These are phyloP conservation scores for Hirsutella thompsonii DNA, from an alignment of 2,329 filamentous ascomycete species.

Conservation along the genomic window DNA sequence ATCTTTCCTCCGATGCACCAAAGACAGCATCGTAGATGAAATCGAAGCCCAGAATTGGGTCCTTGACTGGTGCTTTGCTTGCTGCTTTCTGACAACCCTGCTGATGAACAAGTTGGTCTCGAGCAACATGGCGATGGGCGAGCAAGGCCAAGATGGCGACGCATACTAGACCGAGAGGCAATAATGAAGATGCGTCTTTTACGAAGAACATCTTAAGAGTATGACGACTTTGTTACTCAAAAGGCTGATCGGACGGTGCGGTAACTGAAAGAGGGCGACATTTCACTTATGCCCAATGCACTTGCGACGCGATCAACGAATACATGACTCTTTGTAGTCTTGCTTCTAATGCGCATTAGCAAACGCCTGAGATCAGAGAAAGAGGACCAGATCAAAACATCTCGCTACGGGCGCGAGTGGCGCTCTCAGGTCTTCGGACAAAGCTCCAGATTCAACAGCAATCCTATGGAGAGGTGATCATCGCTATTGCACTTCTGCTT, in stretches of 20 bases:
- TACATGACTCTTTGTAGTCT: not conserved
- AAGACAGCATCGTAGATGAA: slow-evolving; percentile 19
- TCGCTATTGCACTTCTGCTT: too few species aligned
- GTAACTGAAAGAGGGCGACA: too few species aligned
- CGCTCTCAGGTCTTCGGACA: not conserved
- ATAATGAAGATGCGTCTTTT: not conserved
- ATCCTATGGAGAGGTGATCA: too few species aligned
- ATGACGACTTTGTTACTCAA: too few species aligned
- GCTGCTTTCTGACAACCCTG: slow-evolving; percentile 11
- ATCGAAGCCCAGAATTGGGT: slow-evolving; percentile 20
- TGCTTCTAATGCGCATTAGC: not conserved
- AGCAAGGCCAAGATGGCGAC: slow-evolving; percentile 6
- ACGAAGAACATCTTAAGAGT: too few species aligned
- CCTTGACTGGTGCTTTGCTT: slow-evolving; percentile 13
- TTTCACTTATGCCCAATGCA: too few species aligned
- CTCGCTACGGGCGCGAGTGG: slow-evolving; percentile 1
- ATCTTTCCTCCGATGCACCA: slow-evolving; percentile 10
- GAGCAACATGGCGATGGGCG: slow-evolving; percentile 6
- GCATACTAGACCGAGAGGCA: slow-evolving; percentile 7
- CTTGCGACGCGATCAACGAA: too few species aligned
- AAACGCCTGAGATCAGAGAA: not conserved
- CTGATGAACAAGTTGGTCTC: slow-evolving; percentile 7
- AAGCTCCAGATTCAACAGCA: too few species aligned
- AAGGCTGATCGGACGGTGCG: too few species aligned
- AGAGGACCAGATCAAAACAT: not conserved